These are phyloP conservation scores for Eimeria sp. DNA, from an alignment of 169 alveolate genomes.

Conservation along the genomic window DNA sequence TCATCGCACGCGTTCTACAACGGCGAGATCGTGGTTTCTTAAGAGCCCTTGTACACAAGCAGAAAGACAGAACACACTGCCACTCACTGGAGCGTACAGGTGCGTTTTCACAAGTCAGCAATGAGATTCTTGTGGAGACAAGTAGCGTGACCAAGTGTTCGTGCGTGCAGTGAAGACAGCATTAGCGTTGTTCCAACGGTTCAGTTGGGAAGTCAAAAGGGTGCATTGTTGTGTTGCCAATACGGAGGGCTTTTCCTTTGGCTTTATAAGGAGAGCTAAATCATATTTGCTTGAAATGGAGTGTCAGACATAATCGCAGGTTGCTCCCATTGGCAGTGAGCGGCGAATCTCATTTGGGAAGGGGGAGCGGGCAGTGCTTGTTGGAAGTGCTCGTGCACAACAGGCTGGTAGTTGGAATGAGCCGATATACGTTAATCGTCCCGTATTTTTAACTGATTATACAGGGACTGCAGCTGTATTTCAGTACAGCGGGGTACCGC, in stretches of 20 bases:
- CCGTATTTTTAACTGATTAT: not conserved
- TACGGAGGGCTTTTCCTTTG: not conserved
- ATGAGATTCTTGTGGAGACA: too few relatives aligned
- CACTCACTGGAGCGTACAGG: too few relatives aligned
- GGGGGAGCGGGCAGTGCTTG: conserved; percentile 17
- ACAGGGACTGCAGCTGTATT: not conserved
- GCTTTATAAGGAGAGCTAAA: not conserved
- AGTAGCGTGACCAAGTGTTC: too few relatives aligned
- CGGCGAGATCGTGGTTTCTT: too few relatives aligned
- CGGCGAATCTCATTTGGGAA: not conserved
- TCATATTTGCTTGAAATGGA: not conserved
- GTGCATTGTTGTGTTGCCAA: not conserved
- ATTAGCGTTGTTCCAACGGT: not conserved
- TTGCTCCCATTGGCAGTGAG: not conserved
- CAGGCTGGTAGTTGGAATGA: conserved; percentile 9
- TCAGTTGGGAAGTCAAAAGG: not conserved
- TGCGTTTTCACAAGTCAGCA: too few relatives aligned
- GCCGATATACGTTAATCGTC: not conserved
- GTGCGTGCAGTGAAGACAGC: not conserved
- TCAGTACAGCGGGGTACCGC: not conserved
- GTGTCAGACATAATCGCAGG: not conserved
- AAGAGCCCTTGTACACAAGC: too few relatives aligned
- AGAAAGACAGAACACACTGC: too few relatives aligned
- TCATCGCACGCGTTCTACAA: too few relatives aligned
- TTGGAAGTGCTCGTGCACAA: not conserved